Conservation (phyloP, 78 protist species). For the Dictyostelium brefeldianum region DNA sequence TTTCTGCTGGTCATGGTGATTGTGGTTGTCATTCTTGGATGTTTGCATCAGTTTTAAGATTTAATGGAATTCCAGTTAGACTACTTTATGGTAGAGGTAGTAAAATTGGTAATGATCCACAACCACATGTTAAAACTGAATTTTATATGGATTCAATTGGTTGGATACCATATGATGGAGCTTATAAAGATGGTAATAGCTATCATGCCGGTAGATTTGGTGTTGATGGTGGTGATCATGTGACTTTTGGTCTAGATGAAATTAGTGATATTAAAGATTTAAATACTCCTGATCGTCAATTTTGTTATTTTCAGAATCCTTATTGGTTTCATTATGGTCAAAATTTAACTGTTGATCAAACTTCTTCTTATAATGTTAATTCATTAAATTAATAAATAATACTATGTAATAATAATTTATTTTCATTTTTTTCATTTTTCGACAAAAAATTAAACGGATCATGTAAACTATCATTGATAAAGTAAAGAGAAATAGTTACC, state of each 20-base stretch:
- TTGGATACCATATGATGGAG: conserved; percentile 44
- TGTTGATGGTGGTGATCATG: not conserved
- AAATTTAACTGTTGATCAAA: not conserved
- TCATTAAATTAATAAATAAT: not conserved
- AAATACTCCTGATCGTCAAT: not conserved
- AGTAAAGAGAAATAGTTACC: too few relatives aligned
- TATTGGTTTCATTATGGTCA: not conserved
- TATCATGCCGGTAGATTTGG: conserved; percentile 4
- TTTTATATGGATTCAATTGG: conserved; percentile 7
- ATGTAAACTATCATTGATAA: too few relatives aligned
- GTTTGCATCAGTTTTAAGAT: conserved; percentile 3
- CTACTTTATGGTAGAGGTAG: not conserved
- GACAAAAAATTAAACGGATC: too few relatives aligned
- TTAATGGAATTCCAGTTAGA: conserved; percentile 7
- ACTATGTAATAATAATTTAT: too few relatives aligned
- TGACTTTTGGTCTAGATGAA: not conserved
- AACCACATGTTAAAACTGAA: conserved; percentile 20
- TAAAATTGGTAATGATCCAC: not conserved
- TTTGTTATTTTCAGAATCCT: not conserved
- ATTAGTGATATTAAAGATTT: not conserved
- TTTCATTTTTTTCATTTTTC: too few relatives aligned
- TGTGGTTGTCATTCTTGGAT: conserved; percentile 16
- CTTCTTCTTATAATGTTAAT: not conserved
- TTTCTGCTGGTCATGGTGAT: conserved; percentile 3
- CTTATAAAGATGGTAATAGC: conserved; percentile 14